These are phyloP conservation scores for Collybia mongolica DNA, from an alignment of 768 basidiomycete genomes.

Conservation along the genomic window DNA sequence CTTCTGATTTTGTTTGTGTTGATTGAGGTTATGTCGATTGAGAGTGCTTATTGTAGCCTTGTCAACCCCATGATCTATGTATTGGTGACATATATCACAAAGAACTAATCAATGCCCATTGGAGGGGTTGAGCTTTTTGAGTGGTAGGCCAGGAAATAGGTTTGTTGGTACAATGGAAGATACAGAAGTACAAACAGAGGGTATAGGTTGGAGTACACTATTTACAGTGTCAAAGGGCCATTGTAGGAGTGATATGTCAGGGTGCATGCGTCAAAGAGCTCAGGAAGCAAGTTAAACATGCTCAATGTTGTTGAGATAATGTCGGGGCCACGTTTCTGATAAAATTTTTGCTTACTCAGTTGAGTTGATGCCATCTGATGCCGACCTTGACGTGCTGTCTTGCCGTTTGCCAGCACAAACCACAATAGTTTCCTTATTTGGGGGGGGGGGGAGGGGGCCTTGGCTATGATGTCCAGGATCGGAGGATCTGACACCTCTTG, in stretches of 20 bases:
- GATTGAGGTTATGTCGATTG: too few relatives aligned
- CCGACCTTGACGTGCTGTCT: neutral
- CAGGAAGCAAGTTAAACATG: too few relatives aligned
- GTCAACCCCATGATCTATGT: slow-evolving; percentile 1
- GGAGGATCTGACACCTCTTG: slow-evolving; percentile 1
- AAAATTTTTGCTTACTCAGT: too few relatives aligned
- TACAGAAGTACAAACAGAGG: too few relatives aligned
- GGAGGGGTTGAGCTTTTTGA: neutral
- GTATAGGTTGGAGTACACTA: too few relatives aligned
- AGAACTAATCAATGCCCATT: slow-evolving; percentile 2
- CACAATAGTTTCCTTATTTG: slow-evolving; percentile 1
- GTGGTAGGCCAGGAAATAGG: too few relatives aligned
- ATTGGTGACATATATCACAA: slow-evolving; percentile 2
- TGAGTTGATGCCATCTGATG: neutral
- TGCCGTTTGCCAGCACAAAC: slow-evolving; percentile 1
- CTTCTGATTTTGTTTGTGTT: slow-evolving; percentile 2
- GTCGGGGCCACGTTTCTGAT: too few relatives aligned
- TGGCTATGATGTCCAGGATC: neutral
- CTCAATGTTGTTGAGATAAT: too few relatives aligned
- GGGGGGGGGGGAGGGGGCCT: neutral
- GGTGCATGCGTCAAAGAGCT: too few relatives aligned
- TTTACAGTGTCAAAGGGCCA: too few relatives aligned
- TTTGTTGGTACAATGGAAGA: too few relatives aligned
- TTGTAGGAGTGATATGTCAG: too few relatives aligned
- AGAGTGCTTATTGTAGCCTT: neutral